A percentile compares a stretch with the other conserved stretches of the same genome.
Conservation (phyloP, 352 stramenopile species). For the Globisporangium yorkense region DNA sequence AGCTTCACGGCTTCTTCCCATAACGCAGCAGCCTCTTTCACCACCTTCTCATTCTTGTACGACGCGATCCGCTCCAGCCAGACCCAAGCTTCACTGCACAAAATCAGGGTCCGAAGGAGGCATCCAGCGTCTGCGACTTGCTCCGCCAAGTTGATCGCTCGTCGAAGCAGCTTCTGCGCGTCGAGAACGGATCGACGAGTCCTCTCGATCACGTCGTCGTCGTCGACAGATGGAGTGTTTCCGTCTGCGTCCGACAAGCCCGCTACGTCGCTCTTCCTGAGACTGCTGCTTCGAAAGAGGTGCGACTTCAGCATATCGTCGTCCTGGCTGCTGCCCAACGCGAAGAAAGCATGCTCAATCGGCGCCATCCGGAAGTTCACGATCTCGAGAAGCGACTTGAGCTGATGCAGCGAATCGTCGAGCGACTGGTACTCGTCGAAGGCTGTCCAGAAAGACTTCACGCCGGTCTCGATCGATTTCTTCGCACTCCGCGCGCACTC, state of each 20-base stretch:
- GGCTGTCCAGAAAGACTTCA: constrained; percentile 52
- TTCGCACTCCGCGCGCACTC: constrained; percentile 35
- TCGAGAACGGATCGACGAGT: constrained; percentile 57
- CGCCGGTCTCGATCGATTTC: constrained; percentile 42
- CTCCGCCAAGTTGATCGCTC: constrained; percentile 54
- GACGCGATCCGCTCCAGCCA: constrained; percentile 71
- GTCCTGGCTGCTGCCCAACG: constrained; percentile 56
- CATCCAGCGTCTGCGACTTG: constrained; percentile 51
- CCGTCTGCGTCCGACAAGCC: neutral
- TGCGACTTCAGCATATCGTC: constrained; percentile 50
- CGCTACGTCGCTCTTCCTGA: constrained; percentile 3
- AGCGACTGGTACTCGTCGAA: constrained; percentile 69
- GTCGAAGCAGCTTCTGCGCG: constrained; percentile 58
- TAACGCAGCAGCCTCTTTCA: constrained; percentile 72
- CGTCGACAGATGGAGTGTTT: neutral
- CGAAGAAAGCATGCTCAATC: constrained; percentile 64
- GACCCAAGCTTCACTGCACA: constrained; percentile 65
- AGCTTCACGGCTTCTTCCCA: constrained; percentile 77
- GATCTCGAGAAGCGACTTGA: constrained; percentile 71
- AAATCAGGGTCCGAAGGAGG: constrained; percentile 59
- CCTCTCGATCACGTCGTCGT: constrained; percentile 53
- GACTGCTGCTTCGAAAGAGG: constrained; percentile 1
- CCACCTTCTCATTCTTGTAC: constrained; percentile 69
- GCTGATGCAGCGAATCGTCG: constrained; percentile 63
- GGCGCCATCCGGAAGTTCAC: constrained; percentile 62